phyloP scores from a whole-genome alignment of 768 basidiomycete genomes.

The Podaxis pistillaris region DNA sequence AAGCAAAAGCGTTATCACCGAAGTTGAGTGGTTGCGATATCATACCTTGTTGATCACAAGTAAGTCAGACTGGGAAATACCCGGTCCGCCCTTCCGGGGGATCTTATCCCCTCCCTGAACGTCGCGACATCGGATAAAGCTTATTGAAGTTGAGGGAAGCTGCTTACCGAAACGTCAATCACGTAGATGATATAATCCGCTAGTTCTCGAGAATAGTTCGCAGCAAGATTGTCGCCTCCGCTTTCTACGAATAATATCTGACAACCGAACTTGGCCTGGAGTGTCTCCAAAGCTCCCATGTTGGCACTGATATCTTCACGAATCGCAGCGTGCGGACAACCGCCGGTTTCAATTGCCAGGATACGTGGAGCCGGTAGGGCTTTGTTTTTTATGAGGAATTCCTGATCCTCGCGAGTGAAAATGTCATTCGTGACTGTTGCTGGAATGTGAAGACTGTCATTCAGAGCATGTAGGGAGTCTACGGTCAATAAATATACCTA shows the following conservation, averaged over 20 bases:
- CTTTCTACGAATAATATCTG: slow-evolving; percentile 94
- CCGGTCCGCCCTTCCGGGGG: slow-evolving; percentile 96
- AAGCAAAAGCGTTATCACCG: background rate
- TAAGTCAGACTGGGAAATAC: slow-evolving; percentile 94
- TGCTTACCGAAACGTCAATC: slow-evolving; percentile 73
- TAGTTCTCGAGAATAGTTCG: slow-evolving; percentile 94
- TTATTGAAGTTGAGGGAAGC: background rate
- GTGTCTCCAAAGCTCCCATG: slow-evolving; percentile 90
- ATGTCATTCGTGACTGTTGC: slow-evolving; percentile 99
- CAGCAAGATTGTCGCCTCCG: slow-evolving; percentile 95
- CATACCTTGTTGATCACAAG: slow-evolving; percentile 91
- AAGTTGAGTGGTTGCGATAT: background rate
- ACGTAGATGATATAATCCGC: slow-evolving; percentile 98
- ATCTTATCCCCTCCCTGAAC: slow-evolving; percentile 94
- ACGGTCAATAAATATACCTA: slow-evolving; percentile 53
- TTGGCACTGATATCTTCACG: slow-evolving; percentile 98
- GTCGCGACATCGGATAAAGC: background rate
- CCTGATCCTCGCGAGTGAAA: slow-evolving; percentile 97
- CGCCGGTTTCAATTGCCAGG: slow-evolving; percentile 95
- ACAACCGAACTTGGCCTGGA: slow-evolving; percentile 88
- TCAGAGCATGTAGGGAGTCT: background rate
- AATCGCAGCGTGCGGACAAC: slow-evolving; percentile 98
- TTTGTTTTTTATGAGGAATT: slow-evolving; percentile 91
- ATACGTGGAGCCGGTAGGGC: slow-evolving; percentile 86
- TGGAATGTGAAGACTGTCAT: slow-evolving; percentile 7